Evolutionary conservation across 768 basidiomycete genomes (phyloP).

Genomic region (Rhodotorula taiwanensis): DNA sequence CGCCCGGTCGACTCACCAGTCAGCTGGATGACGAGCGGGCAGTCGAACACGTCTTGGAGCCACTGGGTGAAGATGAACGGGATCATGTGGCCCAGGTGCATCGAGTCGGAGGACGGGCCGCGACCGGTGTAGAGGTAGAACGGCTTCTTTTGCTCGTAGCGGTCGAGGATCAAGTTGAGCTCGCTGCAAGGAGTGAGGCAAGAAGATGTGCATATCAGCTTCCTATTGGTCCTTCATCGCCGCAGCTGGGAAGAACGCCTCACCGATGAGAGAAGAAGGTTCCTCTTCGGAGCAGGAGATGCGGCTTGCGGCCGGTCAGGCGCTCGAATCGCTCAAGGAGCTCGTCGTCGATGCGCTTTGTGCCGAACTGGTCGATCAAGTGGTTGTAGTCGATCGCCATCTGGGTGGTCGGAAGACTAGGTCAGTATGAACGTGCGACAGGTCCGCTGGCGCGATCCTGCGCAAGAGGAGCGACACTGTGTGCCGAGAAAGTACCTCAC

Average conservation of each 20-base stretch:
- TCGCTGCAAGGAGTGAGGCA: slow-evolving; percentile 54
- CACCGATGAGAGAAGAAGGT: slow-evolving; percentile 98
- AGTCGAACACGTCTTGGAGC: slow-evolving; percentile 92
- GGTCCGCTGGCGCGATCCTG: too few species aligned
- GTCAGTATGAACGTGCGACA: too few species aligned
- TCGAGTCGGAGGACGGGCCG: slow-evolving; percentile 90
- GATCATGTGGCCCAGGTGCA: slow-evolving; percentile 96
- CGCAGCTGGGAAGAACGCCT: slow-evolving; percentile 36
- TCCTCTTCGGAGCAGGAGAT: slow-evolving; percentile 77
- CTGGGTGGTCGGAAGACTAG: too few species aligned
- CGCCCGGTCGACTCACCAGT: slow-evolving; percentile 67
- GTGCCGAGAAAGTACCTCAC: too few species aligned
- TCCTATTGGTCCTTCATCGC: too few species aligned
- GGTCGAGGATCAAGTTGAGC: slow-evolving; percentile 84
- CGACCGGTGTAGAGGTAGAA: slow-evolving; percentile 97
- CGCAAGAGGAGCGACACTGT: neutral
- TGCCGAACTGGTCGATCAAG: slow-evolving; percentile 87
- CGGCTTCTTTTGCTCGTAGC: slow-evolving; percentile 92
- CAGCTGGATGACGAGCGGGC: slow-evolving; percentile 88
- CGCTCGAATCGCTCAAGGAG: slow-evolving; percentile 82
- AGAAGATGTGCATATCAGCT: too few species aligned
- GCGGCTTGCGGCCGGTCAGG: slow-evolving; percentile 79
- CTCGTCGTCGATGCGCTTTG: slow-evolving; percentile 65
- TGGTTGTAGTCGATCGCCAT: slow-evolving; percentile 93
- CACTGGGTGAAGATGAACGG: slow-evolving; percentile 98